Base-by-base conservation (phyloP, 305 asterid genomes). In the Fraxinus angustifolia region DNA sequence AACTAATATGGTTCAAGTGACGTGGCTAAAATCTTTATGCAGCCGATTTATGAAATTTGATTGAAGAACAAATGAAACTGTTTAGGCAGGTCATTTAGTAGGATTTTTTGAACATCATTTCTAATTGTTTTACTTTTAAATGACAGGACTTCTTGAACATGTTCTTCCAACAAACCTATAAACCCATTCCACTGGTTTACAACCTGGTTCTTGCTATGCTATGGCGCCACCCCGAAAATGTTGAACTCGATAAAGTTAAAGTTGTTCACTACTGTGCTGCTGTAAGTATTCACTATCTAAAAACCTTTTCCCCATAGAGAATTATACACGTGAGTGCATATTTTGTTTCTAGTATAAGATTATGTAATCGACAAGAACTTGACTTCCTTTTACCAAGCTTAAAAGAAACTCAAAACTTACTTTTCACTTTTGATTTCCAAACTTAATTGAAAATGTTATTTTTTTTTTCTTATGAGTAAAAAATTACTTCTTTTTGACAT, bases 241-340 rank as follows among this genome's bases (percentile, higher is more conserved):
- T 92, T 0, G 87, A 90, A 34, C 89, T 89, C 2, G 91, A 88
- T 1, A 83, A 88, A 53, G 85, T 81, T 45, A 87, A 89, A 86
- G 96, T 90, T 74, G 94, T 90, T 28, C 96, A 92, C 89, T 92
- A 92, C 81, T 92, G 96, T 40, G 94, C 94, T 76, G 96, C 90
- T 19, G 96, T 90, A 87, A 84, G 89, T 31, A 31, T 56, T 21
- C 16, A 4, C 23, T 40, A 45, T 3, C 16, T 7, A 31, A 40
- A n/a, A 3, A 1, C 12, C 23, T 28, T 12, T 1, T 14, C 45
- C 31, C 31, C 12, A 0, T 21, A 5, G 23, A 58, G 28, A 58
- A 58, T 56, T 56, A 58, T 58, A 6, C 30, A 19, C 8, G 21
- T 58, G 28, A 58, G 1, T 17, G 11, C 11, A 0, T 21, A 58